A percentile compares a stretch with the other conserved stretches of the same genome.
Evolutionary conservation across 1,284 basidiomycete genomes (phyloP).

Genomic region (Phenoliferia sp.): DNA sequence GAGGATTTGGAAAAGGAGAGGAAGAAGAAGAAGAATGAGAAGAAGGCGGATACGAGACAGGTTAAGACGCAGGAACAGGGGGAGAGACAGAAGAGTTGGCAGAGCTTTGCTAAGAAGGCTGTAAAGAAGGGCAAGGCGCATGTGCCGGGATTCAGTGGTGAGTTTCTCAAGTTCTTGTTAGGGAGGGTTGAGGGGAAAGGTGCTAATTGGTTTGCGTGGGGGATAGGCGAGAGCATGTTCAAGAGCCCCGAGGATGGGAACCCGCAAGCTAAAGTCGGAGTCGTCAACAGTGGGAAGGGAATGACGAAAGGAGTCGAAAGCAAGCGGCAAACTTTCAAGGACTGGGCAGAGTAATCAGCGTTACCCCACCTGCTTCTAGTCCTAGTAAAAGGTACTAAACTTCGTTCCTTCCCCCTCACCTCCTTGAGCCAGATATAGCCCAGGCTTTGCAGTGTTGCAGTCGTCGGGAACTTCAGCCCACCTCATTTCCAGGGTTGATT

Average conservation of each 20-base stretch:
- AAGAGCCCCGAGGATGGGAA: slow-evolving; percentile 78
- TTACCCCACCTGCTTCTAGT: not conserved
- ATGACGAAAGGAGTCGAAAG: slow-evolving; percentile 65
- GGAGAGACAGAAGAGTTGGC: slow-evolving; percentile 87
- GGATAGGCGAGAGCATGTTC: slow-evolving; percentile 54
- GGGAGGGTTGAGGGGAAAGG: too few species aligned
- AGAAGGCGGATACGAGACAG: slow-evolving; percentile 89
- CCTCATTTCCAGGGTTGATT: too few species aligned
- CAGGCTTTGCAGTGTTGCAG: too few species aligned
- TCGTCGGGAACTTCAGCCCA: too few species aligned
- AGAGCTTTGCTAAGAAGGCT: slow-evolving; percentile 95
- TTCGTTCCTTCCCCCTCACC: not conserved
- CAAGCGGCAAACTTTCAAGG: slow-evolving; percentile 30
- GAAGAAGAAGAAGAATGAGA: slow-evolving; percentile 70
- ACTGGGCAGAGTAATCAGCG: not conserved
- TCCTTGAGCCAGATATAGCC: too few species aligned
- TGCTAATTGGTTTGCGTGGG: not conserved
- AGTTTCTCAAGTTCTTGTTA: slow-evolving; percentile 35
- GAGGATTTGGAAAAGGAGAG: slow-evolving; percentile 37
- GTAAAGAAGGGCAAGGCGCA: slow-evolving; percentile 85
- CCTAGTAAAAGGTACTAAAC: not conserved
- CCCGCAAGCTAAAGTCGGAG: slow-evolving; percentile 85
- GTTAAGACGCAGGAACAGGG: slow-evolving; percentile 85
- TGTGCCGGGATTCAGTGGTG: slow-evolving; percentile 58
- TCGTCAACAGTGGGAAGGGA: slow-evolving; percentile 87